Percentiles rank a stretch among this genome's conserved stretches.
phyloP scores from a whole-genome alignment of 768 basidiomycete species.

The Postia placenta region DNA sequence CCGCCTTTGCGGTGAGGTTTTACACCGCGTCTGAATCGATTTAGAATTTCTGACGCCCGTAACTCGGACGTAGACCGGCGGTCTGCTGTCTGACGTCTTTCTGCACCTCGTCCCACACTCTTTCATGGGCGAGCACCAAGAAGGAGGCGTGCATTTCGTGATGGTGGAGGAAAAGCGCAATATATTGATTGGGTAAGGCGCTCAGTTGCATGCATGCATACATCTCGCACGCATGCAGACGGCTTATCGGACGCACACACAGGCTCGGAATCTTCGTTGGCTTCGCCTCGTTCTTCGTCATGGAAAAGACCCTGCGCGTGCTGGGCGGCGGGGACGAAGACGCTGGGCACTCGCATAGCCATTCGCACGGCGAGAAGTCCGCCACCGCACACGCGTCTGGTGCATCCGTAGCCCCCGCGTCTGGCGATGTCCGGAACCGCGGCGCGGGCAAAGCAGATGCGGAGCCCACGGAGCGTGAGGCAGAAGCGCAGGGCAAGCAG shows the following conservation, averaged over 20 bases:
- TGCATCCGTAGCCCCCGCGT: constrained; percentile 31
- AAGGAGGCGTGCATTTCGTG: constrained; percentile 64
- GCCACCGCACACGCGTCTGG: constrained; percentile 39
- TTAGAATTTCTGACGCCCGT: not conserved
- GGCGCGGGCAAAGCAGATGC: constrained; percentile 25
- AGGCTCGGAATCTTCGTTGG: constrained; percentile 81
- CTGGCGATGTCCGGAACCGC: constrained; percentile 48
- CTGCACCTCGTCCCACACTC: constrained; percentile 88
- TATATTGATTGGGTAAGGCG: constrained; percentile 72
- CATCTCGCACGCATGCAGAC: not conserved
- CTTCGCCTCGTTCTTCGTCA: constrained; percentile 87
- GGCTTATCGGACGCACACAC: constrained; percentile 4
- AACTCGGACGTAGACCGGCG: constrained; percentile 56
- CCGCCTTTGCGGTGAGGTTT: constrained; percentile 75
- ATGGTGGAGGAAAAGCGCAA: constrained; percentile 90
- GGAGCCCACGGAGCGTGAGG: constrained; percentile 19
- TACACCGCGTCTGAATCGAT: constrained; percentile 1
- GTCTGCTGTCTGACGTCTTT: constrained; percentile 89
- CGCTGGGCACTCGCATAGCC: constrained; percentile 48
- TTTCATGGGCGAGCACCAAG: constrained; percentile 85
- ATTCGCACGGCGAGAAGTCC: constrained; percentile 44
- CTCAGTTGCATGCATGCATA: not conserved
- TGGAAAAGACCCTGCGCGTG: constrained; percentile 88
- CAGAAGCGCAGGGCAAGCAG: constrained; percentile 30
- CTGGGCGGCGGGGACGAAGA: constrained; percentile 48